phyloP scores from a whole-genome alignment of 306 rosid species.

The Dalbergia cochinchinensis region DNA sequence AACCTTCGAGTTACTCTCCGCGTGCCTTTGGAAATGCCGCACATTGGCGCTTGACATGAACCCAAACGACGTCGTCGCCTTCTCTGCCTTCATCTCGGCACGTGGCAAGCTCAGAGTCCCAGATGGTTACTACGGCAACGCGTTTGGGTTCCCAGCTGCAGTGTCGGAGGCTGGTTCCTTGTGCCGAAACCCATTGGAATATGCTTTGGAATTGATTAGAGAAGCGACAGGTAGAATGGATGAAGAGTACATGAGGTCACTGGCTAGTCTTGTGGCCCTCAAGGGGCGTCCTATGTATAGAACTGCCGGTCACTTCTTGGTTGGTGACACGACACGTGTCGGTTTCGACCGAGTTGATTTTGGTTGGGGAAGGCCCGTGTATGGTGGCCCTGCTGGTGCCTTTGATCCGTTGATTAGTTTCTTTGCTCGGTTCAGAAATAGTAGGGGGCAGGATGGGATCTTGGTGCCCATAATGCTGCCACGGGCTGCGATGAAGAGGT shows the following conservation, averaged over 20 bases:
- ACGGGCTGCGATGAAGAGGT: background rate
- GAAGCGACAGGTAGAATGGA: background rate
- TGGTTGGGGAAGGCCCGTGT: background rate
- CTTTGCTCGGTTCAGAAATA: constrained; percentile 1
- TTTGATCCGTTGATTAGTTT: background rate
- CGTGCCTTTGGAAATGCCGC: background rate
- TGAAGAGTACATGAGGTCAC: background rate
- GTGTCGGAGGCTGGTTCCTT: too few species aligned
- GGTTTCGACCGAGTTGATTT: constrained; percentile 1
- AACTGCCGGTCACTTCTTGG: background rate
- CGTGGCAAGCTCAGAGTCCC: constrained; percentile 5
- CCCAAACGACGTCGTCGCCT: background rate
- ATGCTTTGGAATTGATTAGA: constrained; percentile 18
- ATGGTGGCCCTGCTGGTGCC: constrained; percentile 2
- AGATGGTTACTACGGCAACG: constrained; percentile 7
- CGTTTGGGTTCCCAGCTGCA: too few species aligned
- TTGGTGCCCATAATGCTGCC: constrained; percentile 1
- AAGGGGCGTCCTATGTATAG: constrained; percentile 15
- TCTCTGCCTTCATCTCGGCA: background rate
- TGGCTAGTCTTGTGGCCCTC: constrained; percentile 14
- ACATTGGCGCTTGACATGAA: background rate
- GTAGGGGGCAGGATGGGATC: background rate
- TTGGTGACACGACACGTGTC: constrained; percentile 14
- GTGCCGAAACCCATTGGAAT: background rate
- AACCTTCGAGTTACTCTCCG: background rate